Evolutionary conservation across 495 filamentous ascomycete species (phyloP).

Genomic region (Aspergillus heteromorphus): DNA sequence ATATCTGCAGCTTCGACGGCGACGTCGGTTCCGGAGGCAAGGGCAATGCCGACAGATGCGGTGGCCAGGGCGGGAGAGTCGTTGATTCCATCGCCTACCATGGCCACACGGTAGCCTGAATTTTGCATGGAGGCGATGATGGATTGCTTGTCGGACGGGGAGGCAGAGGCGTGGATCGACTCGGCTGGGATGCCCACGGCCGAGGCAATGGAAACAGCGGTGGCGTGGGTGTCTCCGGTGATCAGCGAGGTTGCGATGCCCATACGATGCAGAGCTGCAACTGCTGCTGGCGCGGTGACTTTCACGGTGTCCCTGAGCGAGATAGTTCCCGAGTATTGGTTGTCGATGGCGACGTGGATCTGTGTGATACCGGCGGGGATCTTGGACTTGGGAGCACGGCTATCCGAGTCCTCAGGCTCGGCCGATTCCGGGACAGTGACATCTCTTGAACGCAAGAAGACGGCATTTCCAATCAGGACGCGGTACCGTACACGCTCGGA

Average conservation of each 20-base stretch:
- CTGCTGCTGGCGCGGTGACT: conserved; percentile 71
- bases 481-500: conserved; percentile 63
- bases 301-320: conserved; percentile 89
- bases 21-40: conserved; percentile 89
- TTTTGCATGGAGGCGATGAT: conserved; percentile 76
- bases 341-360: conserved; percentile 86
- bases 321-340: conserved; percentile 70
- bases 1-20: conserved; percentile 97
- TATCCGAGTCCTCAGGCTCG: conserved; percentile 31
- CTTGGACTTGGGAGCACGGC: conserved; percentile 22
- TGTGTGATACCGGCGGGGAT: conserved; percentile 65
- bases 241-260: conserved; percentile 84
- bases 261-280: conserved; percentile 79
- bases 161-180: conserved; percentile 74
- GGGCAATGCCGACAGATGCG: conserved; percentile 86
- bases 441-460: conserved; percentile 64
- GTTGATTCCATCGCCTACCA: conserved; percentile 99
- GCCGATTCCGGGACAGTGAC: conserved; percentile 61
- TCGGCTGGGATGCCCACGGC: conserved; percentile 73
- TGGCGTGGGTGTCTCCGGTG: conserved; percentile 81
- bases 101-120: conserved; percentile 71
- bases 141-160: conserved; percentile 79
- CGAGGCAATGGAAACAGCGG: conserved; percentile 75
- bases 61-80: conserved; percentile 95
- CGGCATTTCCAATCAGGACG: conserved; percentile 77